A percentile compares a stretch with the other conserved stretches of the same genome.
Evolutionary conservation across 2,329 filamentous ascomycete genomes (phyloP).

Genomic region (Septoria linicola): DNA sequence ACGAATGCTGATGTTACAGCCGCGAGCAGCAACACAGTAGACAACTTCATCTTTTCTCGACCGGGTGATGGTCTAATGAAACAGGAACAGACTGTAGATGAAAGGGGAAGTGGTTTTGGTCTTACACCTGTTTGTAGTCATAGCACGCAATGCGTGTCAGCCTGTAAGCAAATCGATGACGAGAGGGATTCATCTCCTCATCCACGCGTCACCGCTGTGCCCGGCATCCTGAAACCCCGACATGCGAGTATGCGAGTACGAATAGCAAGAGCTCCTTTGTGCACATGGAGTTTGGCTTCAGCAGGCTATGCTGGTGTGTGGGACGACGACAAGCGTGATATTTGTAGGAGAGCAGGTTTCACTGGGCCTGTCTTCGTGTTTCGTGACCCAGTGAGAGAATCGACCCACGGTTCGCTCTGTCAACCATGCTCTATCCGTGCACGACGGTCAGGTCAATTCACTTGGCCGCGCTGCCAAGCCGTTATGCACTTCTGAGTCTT

Average conservation of each 20-base stretch:
- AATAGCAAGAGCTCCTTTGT: slow-evolving; percentile 10
- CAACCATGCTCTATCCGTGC: neutral
- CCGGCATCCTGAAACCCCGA: slow-evolving; percentile 3
- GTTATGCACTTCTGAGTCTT: no score
- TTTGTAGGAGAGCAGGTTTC: neutral
- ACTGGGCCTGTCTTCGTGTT: neutral
- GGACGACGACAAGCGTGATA: neutral
- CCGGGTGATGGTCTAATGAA: neutral
- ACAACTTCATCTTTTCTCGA: slow-evolving; percentile 49
- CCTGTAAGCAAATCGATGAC: slow-evolving; percentile 23
- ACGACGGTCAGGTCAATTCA: no score
- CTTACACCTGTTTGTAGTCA: slow-evolving; percentile 8
- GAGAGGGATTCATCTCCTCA: slow-evolving; percentile 9
- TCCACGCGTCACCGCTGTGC: slow-evolving; percentile 5
- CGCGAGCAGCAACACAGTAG: slow-evolving; percentile 50
- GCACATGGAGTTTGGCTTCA: slow-evolving; percentile 5
- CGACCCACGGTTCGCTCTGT: slow-evolving; percentile 4
- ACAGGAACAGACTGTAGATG: neutral
- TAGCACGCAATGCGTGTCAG: slow-evolving; percentile 25
- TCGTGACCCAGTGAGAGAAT: neutral
- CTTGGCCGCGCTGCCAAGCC: no score
- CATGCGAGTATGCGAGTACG: slow-evolving; percentile 12
- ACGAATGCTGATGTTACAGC: slow-evolving; percentile 54
- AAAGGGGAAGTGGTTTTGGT: neutral
- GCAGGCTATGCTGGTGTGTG: neutral